Evolutionary conservation across 257 asterid species (phyloP), one percentile per base, ranked within the genome.

Genomic region (Vinca minor): DNA sequence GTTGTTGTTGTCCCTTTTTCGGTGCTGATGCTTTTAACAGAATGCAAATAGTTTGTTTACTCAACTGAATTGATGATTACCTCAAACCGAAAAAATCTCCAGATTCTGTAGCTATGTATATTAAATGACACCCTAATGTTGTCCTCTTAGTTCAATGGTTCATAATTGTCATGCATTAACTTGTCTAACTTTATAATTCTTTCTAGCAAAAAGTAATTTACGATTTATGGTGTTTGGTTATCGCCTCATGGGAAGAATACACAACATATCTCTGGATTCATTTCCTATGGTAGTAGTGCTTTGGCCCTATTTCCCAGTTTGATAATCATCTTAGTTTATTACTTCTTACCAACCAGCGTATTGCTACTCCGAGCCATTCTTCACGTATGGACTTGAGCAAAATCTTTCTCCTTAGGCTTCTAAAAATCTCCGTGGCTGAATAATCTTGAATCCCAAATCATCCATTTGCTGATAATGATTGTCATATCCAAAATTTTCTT

Each of bases 21-120:
- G 46, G 25, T 21, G 13, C 23, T 34, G 23, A 15, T 20, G 15
- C 41, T 14, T 38, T 59, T 28, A 20, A 38, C 54, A 54, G 50
- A 35, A 64, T 31, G 52, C 35, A 42, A 39, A 7, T 13, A 68
- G 4, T 63, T 29, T 62, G 29, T 34, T 35, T 32, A 31, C 14
- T 25, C 31, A 20, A 47, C 46, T 70, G 31, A 41, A 31, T 13
- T n/a, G 54, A 35, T 5, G 10, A 36, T 35, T 35, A 15, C 21
- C 34, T 15, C 10, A 67, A 57, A 17, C 42, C 18, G 47, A 28
- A 69, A 62, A 50, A 1, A 41, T 52, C 38, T 12, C 11, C 18
- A 69, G 28, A 62, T 60, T 60, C 14, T 31, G 45, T 20, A 41
- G n/a, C 32, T 28, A 2, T 56, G 64, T 66, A 46, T n/a, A 66